Percentiles rank a stretch among this genome's conserved stretches.
These are phyloP conservation scores for Beauveria rudraprayagi DNA, from an alignment of 2,329 filamentous ascomycete species.

Conservation along the genomic window DNA sequence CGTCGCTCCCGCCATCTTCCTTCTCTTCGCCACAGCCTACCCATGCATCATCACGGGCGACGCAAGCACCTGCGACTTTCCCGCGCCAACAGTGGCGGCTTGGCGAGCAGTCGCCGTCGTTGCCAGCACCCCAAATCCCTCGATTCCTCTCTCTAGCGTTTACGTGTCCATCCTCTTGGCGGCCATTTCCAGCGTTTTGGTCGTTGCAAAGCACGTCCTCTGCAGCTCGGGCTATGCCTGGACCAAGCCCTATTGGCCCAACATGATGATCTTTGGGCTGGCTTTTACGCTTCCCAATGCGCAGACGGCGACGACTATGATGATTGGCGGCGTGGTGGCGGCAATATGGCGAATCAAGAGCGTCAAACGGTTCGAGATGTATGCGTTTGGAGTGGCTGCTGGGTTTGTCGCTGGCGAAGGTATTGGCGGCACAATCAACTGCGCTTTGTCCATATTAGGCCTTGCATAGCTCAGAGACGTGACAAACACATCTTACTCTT, in stretches of 20 bases:
- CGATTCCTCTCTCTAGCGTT: constrained; percentile 4
- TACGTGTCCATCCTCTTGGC: not conserved
- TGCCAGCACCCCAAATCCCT: constrained; percentile 4
- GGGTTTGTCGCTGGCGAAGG: constrained; percentile 10
- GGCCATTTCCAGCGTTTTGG: not conserved
- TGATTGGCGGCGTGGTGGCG: constrained; percentile 5
- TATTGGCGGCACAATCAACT: constrained; percentile 9
- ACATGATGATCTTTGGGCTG: constrained; percentile 12
- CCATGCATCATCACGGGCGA: constrained; percentile 8
- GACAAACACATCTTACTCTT: not conserved
- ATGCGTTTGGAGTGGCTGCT: constrained; percentile 9
- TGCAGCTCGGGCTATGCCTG: not conserved
- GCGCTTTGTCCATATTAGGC: constrained; percentile 4
- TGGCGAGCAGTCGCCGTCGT: constrained; percentile 9
- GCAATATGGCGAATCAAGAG: not conserved
- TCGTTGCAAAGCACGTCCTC: not conserved
- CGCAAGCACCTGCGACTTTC: constrained; percentile 3
- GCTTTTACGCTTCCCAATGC: constrained; percentile 10
- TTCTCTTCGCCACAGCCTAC: constrained; percentile 9
- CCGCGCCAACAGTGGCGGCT: constrained; percentile 6
- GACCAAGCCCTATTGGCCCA: constrained; percentile 1
- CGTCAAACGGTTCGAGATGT: constrained; percentile 1
- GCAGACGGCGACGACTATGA: constrained; percentile 10
- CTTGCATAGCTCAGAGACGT: not conserved
- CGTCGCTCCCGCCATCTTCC: constrained; percentile 8